Evolutionary conservation across 169 alveolate species (phyloP), one percentile per base, ranked within the genome.

Genomic region (Amoebophrya sp.): DNA sequence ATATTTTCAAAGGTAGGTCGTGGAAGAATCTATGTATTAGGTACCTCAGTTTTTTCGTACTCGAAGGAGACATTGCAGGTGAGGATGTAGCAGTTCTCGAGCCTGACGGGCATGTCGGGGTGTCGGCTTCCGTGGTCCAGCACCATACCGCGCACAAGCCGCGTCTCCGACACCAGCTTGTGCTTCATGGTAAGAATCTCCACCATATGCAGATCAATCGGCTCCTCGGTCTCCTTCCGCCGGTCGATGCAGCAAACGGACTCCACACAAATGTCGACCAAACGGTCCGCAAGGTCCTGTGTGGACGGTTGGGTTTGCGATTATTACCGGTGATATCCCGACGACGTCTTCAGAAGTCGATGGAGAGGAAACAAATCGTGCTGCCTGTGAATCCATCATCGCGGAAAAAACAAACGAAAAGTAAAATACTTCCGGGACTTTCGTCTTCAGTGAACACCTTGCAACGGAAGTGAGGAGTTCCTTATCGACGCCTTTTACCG

Each of bases 61-160:
- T 98, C 99, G 89, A 98, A 96, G 31, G 99, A 96, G 50, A 98
- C 99, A 95, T 98, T 98, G 93, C 98, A 96, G 87, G 99, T 98
- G 90, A 98, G 95, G 38, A 98, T 98, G 94, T 95, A 98, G 92
- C 99, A 97, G 92, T 98, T 98, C 92, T 96, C 96, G 41, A 98
- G 95, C 89, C 95, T 94, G 92, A 96, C 96, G n/a, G 99, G 99
- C 99, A 98, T 98, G 89, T 97, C 98, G 38, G 99, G 99, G 93
- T 98, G 99, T 88, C 99, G 94, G 20, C 99, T 96, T 18, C 99
- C 99, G 94, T 98, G 99, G 94, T 98, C 99, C 92, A 98, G 93
- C 10, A 98, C 99, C 97, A 97, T 95, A 1, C 99, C 99, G 89
- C 97, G 90, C 41, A 97, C 95, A 40, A 97, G 94, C 93, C 94